Percentiles rank a stretch among this genome's conserved stretches.
These are phyloP conservation scores for Podila epigama DNA, from an alignment of 192 early-diverging fungal genomes.

Conservation along the genomic window DNA sequence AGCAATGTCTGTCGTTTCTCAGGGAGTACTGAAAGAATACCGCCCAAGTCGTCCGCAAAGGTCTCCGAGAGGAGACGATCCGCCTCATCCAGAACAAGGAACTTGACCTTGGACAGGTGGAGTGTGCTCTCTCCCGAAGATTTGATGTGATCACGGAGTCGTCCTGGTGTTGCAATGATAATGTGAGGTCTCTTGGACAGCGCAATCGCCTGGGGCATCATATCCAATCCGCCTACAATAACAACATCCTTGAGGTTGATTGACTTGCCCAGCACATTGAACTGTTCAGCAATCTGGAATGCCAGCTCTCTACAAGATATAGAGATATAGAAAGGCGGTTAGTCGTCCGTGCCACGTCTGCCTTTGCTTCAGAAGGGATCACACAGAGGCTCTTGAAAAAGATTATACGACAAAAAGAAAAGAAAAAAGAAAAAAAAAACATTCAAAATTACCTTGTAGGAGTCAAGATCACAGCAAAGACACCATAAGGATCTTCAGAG, in stretches of 20 bases:
- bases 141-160: slow-evolving; percentile 92
- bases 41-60: slow-evolving; percentile 83
- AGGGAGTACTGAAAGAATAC: slow-evolving; percentile 82
- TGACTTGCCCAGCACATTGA: slow-evolving; percentile 87
- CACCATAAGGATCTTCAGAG: slow-evolving; percentile 94
- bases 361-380: not conserved
- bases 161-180: slow-evolving; percentile 94
- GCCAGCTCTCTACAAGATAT: slow-evolving; percentile 84
- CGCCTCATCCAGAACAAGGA: slow-evolving; percentile 95
- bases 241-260: slow-evolving; percentile 86
- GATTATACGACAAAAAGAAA: no score
- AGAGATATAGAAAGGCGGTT: not conserved
- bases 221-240: slow-evolving; percentile 94
- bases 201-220: slow-evolving; percentile 93
- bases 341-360: not conserved
- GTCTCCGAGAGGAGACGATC: slow-evolving; percentile 89
- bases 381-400: no score
- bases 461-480: slow-evolving; percentile 95
- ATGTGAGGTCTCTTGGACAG: slow-evolving; percentile 87
- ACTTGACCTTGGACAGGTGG: slow-evolving; percentile 77
- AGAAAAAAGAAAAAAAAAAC: no score
- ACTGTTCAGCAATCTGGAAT: slow-evolving; percentile 98
- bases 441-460: slow-evolving; percentile 77
- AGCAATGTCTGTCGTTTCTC: slow-evolving; percentile 89
- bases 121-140: slow-evolving; percentile 72